phyloP scores from a whole-genome alignment of 1,139 yeast species.

The Saccharomyces pastorianus region DNA sequence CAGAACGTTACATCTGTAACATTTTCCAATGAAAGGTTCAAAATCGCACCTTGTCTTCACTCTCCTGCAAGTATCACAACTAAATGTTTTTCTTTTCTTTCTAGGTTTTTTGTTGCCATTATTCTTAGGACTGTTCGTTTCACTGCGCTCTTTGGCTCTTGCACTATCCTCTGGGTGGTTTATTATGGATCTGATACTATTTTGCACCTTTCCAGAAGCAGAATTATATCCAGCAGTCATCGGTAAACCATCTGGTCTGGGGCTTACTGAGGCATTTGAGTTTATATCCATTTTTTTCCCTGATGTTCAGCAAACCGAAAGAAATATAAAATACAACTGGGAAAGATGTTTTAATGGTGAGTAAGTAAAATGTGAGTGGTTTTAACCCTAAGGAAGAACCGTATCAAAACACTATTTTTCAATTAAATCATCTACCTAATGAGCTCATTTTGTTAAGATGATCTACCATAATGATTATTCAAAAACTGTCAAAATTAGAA shows the following conservation, averaged over 20 bases:
- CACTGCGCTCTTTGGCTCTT: neutral
- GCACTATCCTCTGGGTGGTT: neutral
- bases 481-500: neutral
- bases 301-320: neutral
- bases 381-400: neutral
- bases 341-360: neutral
- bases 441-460: neutral
- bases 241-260: neutral
- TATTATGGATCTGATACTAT: neutral
- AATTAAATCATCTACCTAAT: neutral
- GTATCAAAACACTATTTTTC: neutral
- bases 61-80: conserved; percentile 45
- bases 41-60: conserved; percentile 48
- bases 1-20: conserved; percentile 43
- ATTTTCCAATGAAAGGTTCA: conserved; percentile 35
- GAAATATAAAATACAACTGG: neutral
- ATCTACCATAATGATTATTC: neutral
- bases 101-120: conserved; percentile 18
- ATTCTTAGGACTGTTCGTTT: neutral
- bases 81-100: conserved; percentile 40
- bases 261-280: neutral
- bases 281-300: neutral
- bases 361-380: neutral
- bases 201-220: neutral
- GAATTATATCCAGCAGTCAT: neutral